A percentile compares a stretch with the other conserved stretches of the same genome.
These are phyloP conservation scores for Candida sakaeoensis DNA, from an alignment of 805 yeast species.

Conservation along the genomic window DNA sequence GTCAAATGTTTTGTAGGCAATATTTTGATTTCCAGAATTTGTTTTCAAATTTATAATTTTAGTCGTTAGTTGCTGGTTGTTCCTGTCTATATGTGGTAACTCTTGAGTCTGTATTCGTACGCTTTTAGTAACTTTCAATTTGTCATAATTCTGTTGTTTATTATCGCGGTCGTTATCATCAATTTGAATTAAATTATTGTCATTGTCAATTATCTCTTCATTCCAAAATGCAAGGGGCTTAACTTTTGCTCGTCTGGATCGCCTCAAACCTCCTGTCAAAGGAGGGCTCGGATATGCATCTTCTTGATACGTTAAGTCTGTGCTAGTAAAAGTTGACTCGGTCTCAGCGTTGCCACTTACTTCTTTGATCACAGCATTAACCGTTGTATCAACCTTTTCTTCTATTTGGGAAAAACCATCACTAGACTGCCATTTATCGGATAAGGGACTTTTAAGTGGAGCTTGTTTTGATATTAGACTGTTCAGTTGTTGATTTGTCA, in stretches of 20 bases:
- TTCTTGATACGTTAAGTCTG: neutral
- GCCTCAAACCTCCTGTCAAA: constrained; percentile 47
- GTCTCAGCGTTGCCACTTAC: neutral
- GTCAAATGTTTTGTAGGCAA: constrained; percentile 66
- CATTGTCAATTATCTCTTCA: constrained; percentile 56
- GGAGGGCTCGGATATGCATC: constrained; percentile 32
- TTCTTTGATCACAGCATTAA: too few relatives aligned
- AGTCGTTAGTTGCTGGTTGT: constrained; percentile 9
- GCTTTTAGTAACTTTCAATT: neutral
- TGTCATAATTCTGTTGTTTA: neutral
- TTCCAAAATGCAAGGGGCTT: constrained; percentile 61
- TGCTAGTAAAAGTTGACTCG: constrained; percentile 9
- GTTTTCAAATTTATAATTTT: constrained; percentile 20
- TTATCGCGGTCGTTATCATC: too few relatives aligned
- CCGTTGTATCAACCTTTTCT: neutral
- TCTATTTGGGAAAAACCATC: constrained; percentile 8
- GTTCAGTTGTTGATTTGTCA: constrained; percentile 4
- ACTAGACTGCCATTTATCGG: constrained; percentile 13
- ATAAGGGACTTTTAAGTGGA: constrained; percentile 29
- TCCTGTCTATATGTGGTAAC: too few relatives aligned
- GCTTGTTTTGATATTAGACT: constrained; percentile 21
- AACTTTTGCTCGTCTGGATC: constrained; percentile 63
- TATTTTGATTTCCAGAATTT: constrained; percentile 21
- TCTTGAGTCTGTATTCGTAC: too few relatives aligned
- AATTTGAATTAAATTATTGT: constrained; percentile 33